A percentile compares a stretch with the other conserved stretches of the same genome.
phyloP scores from a whole-genome alignment of 805 yeast genomes.

The Naumovozyma baii region DNA sequence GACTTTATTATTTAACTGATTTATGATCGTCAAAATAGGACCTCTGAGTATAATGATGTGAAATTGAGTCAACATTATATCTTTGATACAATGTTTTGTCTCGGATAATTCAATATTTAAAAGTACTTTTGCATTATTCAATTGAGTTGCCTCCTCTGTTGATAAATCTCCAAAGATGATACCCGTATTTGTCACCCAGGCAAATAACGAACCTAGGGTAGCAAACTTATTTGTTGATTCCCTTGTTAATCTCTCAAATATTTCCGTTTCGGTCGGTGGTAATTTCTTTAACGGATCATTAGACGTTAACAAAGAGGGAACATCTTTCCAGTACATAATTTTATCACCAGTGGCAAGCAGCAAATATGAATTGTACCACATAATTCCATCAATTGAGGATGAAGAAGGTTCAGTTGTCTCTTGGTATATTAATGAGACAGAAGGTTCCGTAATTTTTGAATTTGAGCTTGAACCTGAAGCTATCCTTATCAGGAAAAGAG shows the following conservation, averaged over 20 bases:
- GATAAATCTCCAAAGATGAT: slow-evolving; percentile 34
- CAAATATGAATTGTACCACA: slow-evolving; percentile 7
- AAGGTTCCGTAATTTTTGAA: neutral
- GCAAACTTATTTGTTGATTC: slow-evolving; percentile 29
- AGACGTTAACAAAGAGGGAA: neutral
- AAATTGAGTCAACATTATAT: slow-evolving; percentile 42
- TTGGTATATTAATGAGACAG: neutral
- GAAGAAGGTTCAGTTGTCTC: too few species aligned
- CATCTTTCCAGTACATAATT: slow-evolving; percentile 17
- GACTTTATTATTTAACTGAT: slow-evolving; percentile 42
- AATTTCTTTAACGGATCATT: slow-evolving; percentile 15
- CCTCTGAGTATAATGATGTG: slow-evolving; percentile 43
- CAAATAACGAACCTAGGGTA: slow-evolving; percentile 27
- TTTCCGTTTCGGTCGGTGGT: slow-evolving; percentile 31
- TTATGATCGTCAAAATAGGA: slow-evolving; percentile 35
- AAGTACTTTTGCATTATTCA: slow-evolving; percentile 32
- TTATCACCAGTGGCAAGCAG: slow-evolving; percentile 16
- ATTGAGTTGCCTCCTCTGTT: slow-evolving; percentile 5
- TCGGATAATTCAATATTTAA: slow-evolving; percentile 34
- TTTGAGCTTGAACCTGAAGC: too few species aligned
- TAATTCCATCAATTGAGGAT: slow-evolving; percentile 22
- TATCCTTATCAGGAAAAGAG: slow-evolving; percentile 11
- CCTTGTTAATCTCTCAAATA: slow-evolving; percentile 30
- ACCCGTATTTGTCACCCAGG: slow-evolving; percentile 42
- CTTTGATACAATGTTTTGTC: slow-evolving; percentile 27